Evolutionary conservation across 768 basidiomycete genomes (phyloP), one percentile per base, ranked within the genome.

Genomic region (Termitomyces eurrhizus): DNA sequence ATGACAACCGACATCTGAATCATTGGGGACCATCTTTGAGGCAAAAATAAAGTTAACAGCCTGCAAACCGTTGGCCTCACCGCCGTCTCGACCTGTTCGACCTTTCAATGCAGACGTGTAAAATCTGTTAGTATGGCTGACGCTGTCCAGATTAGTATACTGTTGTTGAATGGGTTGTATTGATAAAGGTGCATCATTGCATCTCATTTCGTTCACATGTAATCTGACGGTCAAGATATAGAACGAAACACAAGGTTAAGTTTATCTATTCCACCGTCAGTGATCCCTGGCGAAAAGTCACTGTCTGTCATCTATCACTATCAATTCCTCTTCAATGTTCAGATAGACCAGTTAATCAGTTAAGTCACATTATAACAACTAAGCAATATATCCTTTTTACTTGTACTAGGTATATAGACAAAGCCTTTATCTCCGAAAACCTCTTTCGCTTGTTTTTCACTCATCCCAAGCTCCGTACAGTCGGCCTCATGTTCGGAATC

Each of bases 1-100:
- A 63, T 60, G 59, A 45, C 49, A 58, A 63, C 62, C 61, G 14
- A 57, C 58, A 32, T 60, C 37, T 35, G 44, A 51, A 54, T 53
- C 44, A 12, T 37, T 26, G 50, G 35, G 36, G 8, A 29, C 49
- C 37, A 55, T 54, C 52, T 57, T 51, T 53, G 32, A 44, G 26
- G 21, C 52, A 42, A 41, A 33, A 32, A 50, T n/a, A 49, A 39
- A 55, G 54, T 53, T 16, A 45, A 58, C 33, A 48, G 9, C 37
- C 37, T 26, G 9, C 2, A 21, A 24, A 42, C 52, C 32, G 52
- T 24, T 33, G 46, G 24, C 32, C 35, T 58, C 49, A 36, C 49
- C 42, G 52, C 41, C 56, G 37, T 36, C 26, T 9, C 7, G 21
- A 50, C 21, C 21, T 16, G 13, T 16, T 29, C 14, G 42, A 35